Conservation (phyloP, 192 early-diverging fungal species). For the Linnemannia zychae region DNA sequence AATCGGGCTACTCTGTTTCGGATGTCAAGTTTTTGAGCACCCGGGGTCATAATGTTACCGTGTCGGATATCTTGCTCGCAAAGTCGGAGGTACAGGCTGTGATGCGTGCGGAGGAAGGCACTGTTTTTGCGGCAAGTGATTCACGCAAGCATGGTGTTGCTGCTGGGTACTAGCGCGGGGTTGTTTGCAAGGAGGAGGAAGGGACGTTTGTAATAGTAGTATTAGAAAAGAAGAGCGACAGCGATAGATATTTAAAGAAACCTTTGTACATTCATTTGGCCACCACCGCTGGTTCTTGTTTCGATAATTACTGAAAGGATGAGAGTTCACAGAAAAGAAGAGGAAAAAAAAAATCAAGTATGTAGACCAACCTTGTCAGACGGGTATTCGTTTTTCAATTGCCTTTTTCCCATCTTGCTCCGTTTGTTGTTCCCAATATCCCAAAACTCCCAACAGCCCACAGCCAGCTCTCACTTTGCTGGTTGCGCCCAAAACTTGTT, state of each 20-base stretch:
- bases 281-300: background rate
- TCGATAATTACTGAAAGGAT: background rate
- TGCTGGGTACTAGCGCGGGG: conserved; percentile 62
- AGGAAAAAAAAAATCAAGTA: background rate
- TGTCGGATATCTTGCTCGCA: conserved; percentile 43
- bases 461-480: background rate
- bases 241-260: background rate
- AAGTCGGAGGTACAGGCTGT: conserved; percentile 72
- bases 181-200: background rate
- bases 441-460: background rate
- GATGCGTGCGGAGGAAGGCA: conserved; percentile 56
- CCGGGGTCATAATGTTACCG: conserved; percentile 58
- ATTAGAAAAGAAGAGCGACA: background rate
- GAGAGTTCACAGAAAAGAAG: too few species aligned
- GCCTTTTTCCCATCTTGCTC: background rate
- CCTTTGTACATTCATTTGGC: background rate
- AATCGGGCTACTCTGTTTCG: conserved; percentile 48
- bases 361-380: background rate
- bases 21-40: conserved; percentile 35
- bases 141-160: conserved; percentile 75
- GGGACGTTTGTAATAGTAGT: background rate
- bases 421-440: background rate
- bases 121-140: conserved; percentile 72
- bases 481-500: background rate
- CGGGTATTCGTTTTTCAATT: background rate